Evolutionary conservation across 2,329 filamentous ascomycete species (phyloP), one percentile per base, ranked within the genome.

Genomic region (Graphilbum fragrans): DNA sequence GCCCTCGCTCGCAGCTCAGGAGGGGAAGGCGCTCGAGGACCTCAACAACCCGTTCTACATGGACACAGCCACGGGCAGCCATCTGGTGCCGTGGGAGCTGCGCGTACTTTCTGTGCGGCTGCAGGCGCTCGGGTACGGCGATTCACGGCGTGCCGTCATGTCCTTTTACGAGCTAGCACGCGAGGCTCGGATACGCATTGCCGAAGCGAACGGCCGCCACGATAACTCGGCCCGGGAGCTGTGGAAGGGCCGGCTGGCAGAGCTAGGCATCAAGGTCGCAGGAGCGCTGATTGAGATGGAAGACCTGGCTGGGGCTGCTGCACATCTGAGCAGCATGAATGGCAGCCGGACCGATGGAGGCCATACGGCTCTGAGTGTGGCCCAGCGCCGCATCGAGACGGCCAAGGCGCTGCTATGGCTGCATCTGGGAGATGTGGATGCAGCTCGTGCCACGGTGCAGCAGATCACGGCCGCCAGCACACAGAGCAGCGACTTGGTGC

Each of bases 111-210:
- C 82, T 7, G 82, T 95, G 9, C 74, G 88, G 2, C 69, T 96
- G 18, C 86, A 94, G 50, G 86, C 85, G 0, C 73, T 94, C 36
- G 86, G 86, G 1, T 93, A 92, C 48, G 81, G 81, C 4, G 92
- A 98, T 59, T 76, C 80, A 38, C 72, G 90, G 5, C 73, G 88
- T 46, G 83, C 85, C 4, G 80, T 98, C 43, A 90, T 92, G 70
- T 84, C 83, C 35, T 86, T 94, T 56, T 94, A 94, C 56, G 87
- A 94, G 47, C 70, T 96, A 2, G 87, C 81, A 0, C 64, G 83
- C 9, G 86, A 94, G 58, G 86, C 85, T 2, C 70, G 87, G 17
- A 64, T 66, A 2, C 70, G 72, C 43, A 65, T 85, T 5, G 60
- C 64, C 17, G 66, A 62, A 25, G 69, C 74, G 0, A 55, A 52